Evolutionary conservation across 2,329 filamentous ascomycete species (phyloP), one percentile per base, ranked within the genome.

Genomic region (Chrysosphaeria jannelii): DNA sequence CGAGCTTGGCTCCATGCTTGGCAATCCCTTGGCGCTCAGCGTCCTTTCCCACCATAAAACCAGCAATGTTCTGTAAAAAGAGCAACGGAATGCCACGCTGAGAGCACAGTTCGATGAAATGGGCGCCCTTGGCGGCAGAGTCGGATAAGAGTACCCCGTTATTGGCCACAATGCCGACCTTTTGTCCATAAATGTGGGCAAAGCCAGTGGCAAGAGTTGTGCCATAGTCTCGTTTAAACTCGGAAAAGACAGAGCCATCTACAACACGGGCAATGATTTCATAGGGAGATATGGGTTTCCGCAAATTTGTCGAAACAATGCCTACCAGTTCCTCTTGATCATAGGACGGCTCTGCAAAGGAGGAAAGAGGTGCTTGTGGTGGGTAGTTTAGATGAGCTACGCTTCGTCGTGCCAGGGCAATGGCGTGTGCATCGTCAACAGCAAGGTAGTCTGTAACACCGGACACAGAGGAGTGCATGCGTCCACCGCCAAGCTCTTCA

Each of bases 1-100:
- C 85, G 10, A 97, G 62, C 48, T 97, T 93, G 5, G 85, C 85
- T 19, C 85, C 85, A 38, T 93, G 88, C 54, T 93, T 93, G 25
- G 85, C 85, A 35, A 97, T 93, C 8, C 85, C 85, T 24, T 81
- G 81, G 25, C 71, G 69, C 47, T 97, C 85, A 1, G 81, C 78
- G 36, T 85, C 75, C 10, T 64, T 60, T 20, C 85, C 85, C 15
- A 97, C 85, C 85, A 97, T 97, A 57, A 97, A 97, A 20, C 85
- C 85, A 5, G 67, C 69, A 40, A 97, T 93, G 44, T 97, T 93
- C 43, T 97, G 85, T 11, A 97, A 50, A 47, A 93, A 93, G 23
- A 93, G 57, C 7, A 93, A 53, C 1, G 85, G 81, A 27, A 93
- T 72, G 25, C 74, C 65, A 27, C 85, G 69, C 45, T 91, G 78